These are phyloP conservation scores for Simmondsia chinensis DNA, from an alignment of 148 eudicot species.

Conservation along the genomic window DNA sequence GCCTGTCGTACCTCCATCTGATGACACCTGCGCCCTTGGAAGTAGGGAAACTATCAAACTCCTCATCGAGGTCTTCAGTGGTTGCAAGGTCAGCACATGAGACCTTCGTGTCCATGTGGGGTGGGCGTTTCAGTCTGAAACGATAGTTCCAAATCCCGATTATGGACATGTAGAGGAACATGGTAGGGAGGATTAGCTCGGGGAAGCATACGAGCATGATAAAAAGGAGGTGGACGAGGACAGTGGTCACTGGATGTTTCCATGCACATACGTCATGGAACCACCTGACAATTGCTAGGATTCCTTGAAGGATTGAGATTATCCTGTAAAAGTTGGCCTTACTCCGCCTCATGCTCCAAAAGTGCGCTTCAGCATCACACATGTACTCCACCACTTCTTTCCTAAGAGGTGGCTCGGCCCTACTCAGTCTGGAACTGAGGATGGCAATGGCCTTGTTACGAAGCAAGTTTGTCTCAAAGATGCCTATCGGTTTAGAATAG, in stretches of 20 bases:
- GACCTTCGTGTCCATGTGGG: slow-evolving; percentile 65
- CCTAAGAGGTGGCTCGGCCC: slow-evolving; percentile 77
- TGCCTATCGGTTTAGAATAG: slow-evolving; percentile 49
- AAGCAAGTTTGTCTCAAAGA: slow-evolving; percentile 41
- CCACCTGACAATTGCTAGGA: slow-evolving; percentile 52
- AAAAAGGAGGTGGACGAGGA: slow-evolving; percentile 53
- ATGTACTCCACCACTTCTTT: slow-evolving; percentile 74
- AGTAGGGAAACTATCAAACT: slow-evolving; percentile 69
- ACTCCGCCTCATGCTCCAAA: slow-evolving; percentile 89
- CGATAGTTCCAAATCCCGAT: slow-evolving; percentile 79
- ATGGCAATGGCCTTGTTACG: slow-evolving; percentile 54
- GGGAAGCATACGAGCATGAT: slow-evolving; percentile 67
- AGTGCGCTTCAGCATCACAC: slow-evolving; percentile 70
- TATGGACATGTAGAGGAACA: slow-evolving; percentile 60
- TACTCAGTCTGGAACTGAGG: slow-evolving; percentile 49
- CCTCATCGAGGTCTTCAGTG: slow-evolving; percentile 75
- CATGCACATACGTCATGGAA: slow-evolving; percentile 60
- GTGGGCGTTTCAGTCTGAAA: slow-evolving; percentile 44
- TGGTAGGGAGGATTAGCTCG: slow-evolving; percentile 61
- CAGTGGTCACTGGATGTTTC: slow-evolving; percentile 65
- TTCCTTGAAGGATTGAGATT: slow-evolving; percentile 41
- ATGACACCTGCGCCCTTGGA: slow-evolving; percentile 27
- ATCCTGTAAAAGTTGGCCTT: slow-evolving; percentile 76
- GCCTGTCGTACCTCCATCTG: slow-evolving; percentile 64
- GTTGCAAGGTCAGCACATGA: slow-evolving; percentile 45